These are phyloP conservation scores for Lepiota brunneoincarnata DNA, from an alignment of 768 basidiomycete genomes.

Conservation along the genomic window DNA sequence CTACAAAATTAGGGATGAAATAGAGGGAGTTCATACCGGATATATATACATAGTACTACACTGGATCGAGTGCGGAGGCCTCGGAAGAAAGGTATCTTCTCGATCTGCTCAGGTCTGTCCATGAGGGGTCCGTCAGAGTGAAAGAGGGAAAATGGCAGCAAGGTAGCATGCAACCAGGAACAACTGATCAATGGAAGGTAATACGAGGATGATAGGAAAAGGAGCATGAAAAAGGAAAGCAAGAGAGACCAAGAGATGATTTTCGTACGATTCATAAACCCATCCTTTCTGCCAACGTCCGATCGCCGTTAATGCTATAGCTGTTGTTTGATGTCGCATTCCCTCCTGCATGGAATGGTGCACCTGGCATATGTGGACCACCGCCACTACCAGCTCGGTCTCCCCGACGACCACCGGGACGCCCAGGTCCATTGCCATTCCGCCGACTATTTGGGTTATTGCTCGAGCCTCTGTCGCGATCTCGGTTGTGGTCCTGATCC, in stretches of 20 bases:
- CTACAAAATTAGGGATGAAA: constrained; percentile 20
- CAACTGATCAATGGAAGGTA: constrained; percentile 8
- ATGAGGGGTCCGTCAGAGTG: constrained; percentile 11
- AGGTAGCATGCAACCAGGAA: constrained; percentile 12
- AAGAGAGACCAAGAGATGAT: background rate
- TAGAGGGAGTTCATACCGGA: constrained; percentile 22
- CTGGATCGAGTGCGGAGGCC: constrained; percentile 10
- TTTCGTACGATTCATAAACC: constrained; percentile 49
- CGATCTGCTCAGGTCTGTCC: constrained; percentile 10
- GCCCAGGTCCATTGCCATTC: constrained; percentile 3
- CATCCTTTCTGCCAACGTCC: constrained; percentile 85
- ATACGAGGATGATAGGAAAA: constrained; percentile 9
- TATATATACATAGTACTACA: constrained; percentile 21
- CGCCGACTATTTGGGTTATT: background rate
- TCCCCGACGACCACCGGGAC: constrained; percentile 15
- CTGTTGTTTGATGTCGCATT: constrained; percentile 29
- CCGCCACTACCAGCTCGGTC: constrained; percentile 34
- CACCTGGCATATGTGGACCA: constrained; percentile 28
- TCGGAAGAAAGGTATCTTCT: constrained; percentile 8
- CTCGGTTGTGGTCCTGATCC: constrained; percentile 19
- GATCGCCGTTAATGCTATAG: constrained; percentile 47
- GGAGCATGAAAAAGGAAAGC: constrained; percentile 10
- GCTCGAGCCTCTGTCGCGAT: constrained; percentile 22
- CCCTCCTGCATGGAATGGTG: constrained; percentile 26
- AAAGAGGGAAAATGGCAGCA: constrained; percentile 11